Conservation (phyloP, 768 basidiomycete species). For the Megacollybia marginata region DNA sequence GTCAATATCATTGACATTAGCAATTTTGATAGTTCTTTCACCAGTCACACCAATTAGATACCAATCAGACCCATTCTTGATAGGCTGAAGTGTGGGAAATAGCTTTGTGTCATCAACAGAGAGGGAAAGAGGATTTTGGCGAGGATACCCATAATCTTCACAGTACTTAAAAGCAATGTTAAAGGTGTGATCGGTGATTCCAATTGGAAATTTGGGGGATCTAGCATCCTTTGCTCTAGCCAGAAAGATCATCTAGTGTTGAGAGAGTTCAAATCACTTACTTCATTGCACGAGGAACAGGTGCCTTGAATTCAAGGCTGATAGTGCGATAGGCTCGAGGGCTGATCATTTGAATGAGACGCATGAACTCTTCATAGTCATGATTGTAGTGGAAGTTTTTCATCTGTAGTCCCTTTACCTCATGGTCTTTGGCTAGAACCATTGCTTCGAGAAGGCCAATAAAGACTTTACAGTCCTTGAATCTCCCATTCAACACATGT, state of each 20-base stretch:
- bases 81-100: conserved; percentile 11
- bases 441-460: too few relatives aligned
- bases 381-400: neutral
- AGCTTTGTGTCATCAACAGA: conserved; percentile 32
- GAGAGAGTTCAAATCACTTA: conserved; percentile 4
- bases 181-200: conserved; percentile 13
- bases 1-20: conserved; percentile 13
- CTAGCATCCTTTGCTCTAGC: neutral
- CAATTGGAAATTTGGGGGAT: conserved; percentile 16
- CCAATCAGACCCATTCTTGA: conserved; percentile 14
- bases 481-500: too few relatives aligned
- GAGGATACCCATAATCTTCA: conserved; percentile 6
- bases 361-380: neutral
- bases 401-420: neutral
- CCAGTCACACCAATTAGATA: conserved; percentile 18
- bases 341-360: neutral
- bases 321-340: neutral
- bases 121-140: conserved; percentile 19
- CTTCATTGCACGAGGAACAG: neutral
- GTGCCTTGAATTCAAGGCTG: neutral
- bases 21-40: conserved; percentile 16
- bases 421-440: too few relatives aligned
- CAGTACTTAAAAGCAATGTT: conserved; percentile 10
- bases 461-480: too few relatives aligned
- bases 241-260: conserved; percentile 1